Evolutionary conservation across 1,284 basidiomycete species (phyloP), one percentile per base, ranked within the genome.

Genomic region (Malassezia arunalokei): DNA sequence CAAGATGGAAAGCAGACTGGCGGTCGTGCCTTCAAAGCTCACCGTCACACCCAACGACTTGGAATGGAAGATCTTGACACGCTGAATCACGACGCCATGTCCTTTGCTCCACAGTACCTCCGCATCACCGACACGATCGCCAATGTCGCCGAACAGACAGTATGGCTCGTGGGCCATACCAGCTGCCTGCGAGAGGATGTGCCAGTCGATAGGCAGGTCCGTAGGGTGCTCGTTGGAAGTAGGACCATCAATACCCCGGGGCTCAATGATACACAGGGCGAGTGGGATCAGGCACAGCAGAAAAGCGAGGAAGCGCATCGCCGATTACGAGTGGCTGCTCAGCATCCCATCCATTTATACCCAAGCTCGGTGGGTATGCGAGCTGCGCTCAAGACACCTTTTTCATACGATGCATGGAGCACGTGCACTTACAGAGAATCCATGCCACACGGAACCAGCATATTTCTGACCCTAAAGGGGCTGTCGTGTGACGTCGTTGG

Each of bases 21-120:
- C 51, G 49, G 64, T 64, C 29, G 63, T 64, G 32, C 64, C 62
- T 42, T 64, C 59, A 33, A 66, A 65, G 8, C 56, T 47, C 4
- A 68, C 63, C 6, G 66, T 50, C 32, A 68, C 54, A 29, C 61
- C 62, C 28, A 46, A 47, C 15, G 39, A 40, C 1, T 56, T 40
- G 17, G 64, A 61, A 39, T 66, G 54, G 39, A 61, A 65, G 0
- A 65, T 57, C 32, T 53, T 61, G 14, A 52, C 58, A 40, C 48
- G 51, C 29, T 63, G 64, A 6, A 49, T 57, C 20, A 47, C 30
- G 20, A 47, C 31, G 8, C 63, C 64, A 46, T 63, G 57, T 7
- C 63, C 59, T 6, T 54, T 54, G 0, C 50, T 49, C 56, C 57
- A 63, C 29, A 65, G 54, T 12, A 68, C 46, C 29, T 44, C 29